These are phyloP conservation scores for Rhodotorula glutinis DNA, from an alignment of 1,284 basidiomycete species.

Conservation along the genomic window DNA sequence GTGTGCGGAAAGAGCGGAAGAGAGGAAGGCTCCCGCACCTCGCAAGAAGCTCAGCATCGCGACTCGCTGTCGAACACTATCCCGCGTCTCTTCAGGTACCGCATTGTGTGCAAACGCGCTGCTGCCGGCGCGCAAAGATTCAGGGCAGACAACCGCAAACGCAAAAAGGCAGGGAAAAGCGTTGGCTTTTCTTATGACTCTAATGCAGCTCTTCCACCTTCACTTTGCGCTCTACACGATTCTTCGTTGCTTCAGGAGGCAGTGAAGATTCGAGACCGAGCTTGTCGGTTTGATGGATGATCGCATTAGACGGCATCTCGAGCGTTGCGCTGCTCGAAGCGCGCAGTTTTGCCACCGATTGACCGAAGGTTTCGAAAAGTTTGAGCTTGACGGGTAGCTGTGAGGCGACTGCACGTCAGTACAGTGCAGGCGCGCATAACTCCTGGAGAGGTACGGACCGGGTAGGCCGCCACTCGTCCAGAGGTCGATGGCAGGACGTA, in stretches of 20 bases:
- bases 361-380: neutral
- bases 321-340: neutral
- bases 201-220: neutral
- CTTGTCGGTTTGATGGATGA: neutral
- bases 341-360: neutral
- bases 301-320: neutral
- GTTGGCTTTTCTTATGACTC: no score
- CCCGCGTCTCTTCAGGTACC: no score
- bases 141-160: no score
- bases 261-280: neutral
- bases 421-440: neutral
- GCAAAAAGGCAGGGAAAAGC: no score
- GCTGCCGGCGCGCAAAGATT: no score
- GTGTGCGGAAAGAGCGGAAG: neutral
- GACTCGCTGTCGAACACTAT: no score
- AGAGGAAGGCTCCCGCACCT: no score
- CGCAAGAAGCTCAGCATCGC: no score
- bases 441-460: neutral
- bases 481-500: neutral
- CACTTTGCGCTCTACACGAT: neutral
- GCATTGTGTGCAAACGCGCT: no score
- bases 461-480: neutral
- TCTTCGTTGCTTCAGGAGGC: no score
- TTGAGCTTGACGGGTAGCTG: neutral
- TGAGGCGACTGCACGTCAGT: neutral